A percentile compares a stretch with the other conserved stretches of the same genome.
Conservation (phyloP, 441 rosid genomes). For the Pelargonium fulgidum region DNA sequence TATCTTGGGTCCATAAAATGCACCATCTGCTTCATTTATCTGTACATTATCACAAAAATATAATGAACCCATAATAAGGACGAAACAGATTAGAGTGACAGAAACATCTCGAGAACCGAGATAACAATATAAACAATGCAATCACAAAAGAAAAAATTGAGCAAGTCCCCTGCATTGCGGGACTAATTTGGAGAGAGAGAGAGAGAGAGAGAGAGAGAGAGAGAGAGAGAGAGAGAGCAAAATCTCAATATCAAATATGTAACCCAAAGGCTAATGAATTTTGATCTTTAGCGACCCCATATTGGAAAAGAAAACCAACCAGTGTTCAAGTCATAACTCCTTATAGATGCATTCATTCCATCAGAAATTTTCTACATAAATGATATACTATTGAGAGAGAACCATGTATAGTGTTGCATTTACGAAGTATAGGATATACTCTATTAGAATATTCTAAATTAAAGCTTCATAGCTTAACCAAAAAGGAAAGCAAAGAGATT, state of each 20-base stretch:
- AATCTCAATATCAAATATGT: too few species aligned
- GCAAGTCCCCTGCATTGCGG: too few species aligned
- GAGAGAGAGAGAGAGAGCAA: too few species aligned
- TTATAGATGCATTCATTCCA: background rate
- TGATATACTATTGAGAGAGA: background rate
- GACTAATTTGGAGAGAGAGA: too few species aligned
- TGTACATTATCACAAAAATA: slow-evolving; percentile 27
- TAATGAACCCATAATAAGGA: background rate
- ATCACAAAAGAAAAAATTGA: background rate
- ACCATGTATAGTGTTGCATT: too few species aligned
- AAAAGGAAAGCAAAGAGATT: background rate
- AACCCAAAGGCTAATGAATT: background rate
- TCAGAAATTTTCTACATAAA: background rate
- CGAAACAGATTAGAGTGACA: too few species aligned
- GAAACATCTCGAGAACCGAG: too few species aligned
- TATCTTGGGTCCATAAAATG: slow-evolving; percentile 98
- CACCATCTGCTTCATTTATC: slow-evolving; percentile 94
- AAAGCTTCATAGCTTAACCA: background rate
- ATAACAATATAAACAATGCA: background rate
- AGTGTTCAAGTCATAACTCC: background rate
- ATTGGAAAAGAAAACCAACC: background rate
- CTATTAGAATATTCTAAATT: background rate
- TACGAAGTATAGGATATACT: background rate
- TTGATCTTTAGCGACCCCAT: background rate
- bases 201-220: too few species aligned